Percentiles rank a stretch among this genome's conserved stretches.
Conservation (phyloP, 2,329 filamentous ascomycete genomes). For the Botryotinia calthae region DNA sequence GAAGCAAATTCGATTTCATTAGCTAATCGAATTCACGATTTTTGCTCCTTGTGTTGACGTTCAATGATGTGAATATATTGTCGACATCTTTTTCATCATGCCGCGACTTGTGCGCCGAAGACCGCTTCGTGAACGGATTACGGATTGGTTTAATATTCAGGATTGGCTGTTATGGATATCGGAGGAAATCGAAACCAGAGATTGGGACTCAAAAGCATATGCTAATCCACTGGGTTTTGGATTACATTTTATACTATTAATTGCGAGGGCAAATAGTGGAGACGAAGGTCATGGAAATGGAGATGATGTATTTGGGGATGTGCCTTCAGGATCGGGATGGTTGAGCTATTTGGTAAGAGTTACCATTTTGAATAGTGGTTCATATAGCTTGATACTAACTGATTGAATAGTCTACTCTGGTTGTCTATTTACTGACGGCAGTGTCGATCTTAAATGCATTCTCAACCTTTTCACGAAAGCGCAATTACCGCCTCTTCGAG, state of each 20-base stretch:
- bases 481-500: slow-evolving; percentile 90
- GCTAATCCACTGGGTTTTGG: slow-evolving; percentile 71
- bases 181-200: slow-evolving; percentile 86
- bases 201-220: slow-evolving; percentile 82
- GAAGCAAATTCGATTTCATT: slow-evolving; percentile 4
- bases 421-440: slow-evolving; percentile 66
- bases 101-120: slow-evolving; percentile 79
- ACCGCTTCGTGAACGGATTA: slow-evolving; percentile 77
- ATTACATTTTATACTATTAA: slow-evolving; percentile 75
- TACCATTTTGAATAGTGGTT: background rate
- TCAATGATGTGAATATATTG: slow-evolving; percentile 12
- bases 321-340: slow-evolving; percentile 60
- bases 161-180: slow-evolving; percentile 90
- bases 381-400: slow-evolving; percentile 24
- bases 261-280: slow-evolving; percentile 75
- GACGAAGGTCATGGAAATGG: slow-evolving; percentile 46
- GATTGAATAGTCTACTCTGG: slow-evolving; percentile 56
- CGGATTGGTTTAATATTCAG: slow-evolving; percentile 76
- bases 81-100: slow-evolving; percentile 44
- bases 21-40: background rate
- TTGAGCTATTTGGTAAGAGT: slow-evolving; percentile 55
- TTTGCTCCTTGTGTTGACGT: background rate
- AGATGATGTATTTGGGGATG: slow-evolving; percentile 85
- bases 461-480: slow-evolving; percentile 77
- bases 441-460: slow-evolving; percentile 73